Base-by-base conservation (phyloP, 768 basidiomycete genomes). In the Calocera cornea region DNA sequence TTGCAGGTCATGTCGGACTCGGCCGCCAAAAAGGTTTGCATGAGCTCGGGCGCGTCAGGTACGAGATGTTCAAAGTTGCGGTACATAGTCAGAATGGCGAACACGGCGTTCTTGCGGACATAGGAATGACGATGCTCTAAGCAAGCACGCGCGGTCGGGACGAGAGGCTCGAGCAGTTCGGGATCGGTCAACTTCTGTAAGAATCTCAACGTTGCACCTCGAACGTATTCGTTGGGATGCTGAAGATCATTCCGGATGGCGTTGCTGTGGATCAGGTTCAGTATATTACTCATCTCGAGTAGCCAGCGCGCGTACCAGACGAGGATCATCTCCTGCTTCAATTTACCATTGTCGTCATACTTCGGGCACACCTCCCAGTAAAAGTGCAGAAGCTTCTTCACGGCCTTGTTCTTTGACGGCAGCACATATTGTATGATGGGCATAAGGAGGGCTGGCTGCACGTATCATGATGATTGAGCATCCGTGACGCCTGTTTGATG, bases 321-420 rank as follows among this genome's bases (percentile, higher is more conserved):
- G 65, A 98, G 84, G 75, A 97, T 98, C 95, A 98, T 98, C 80
- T 99, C 95, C 79, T 98, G 97, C 83, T 95, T 97, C 71, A 98
- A 79, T 79, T 97, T 98, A 64, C 95, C 95, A 71, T 85, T 87
- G 73, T 98, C 95, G 73, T 98, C 95, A 70, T 95, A 88, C 77
- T 97, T 97, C 10, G 95, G 95, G 78, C 95, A 98, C 24, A 98
- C 89, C 79, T 98, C 92, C 91, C 91, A 94, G 76, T 95, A 94
- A 75, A 92, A 93, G 77, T 93, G 92, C 40, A 97, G 80, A 70
- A 97, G 79, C 80, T 98, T 99, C 86, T 99, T 98, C 75, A 98
- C 85, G 68, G 88, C 87, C 81, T 99, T 98, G 80, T 90, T 94
- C 75, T 87, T 87, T 65, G 90, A 91, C 40, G 97, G 97, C 83